Evolutionary conservation across 495 filamentous ascomycete genomes (phyloP), one percentile per base, ranked within the genome.

Genomic region (Lophiotrema nucula): DNA sequence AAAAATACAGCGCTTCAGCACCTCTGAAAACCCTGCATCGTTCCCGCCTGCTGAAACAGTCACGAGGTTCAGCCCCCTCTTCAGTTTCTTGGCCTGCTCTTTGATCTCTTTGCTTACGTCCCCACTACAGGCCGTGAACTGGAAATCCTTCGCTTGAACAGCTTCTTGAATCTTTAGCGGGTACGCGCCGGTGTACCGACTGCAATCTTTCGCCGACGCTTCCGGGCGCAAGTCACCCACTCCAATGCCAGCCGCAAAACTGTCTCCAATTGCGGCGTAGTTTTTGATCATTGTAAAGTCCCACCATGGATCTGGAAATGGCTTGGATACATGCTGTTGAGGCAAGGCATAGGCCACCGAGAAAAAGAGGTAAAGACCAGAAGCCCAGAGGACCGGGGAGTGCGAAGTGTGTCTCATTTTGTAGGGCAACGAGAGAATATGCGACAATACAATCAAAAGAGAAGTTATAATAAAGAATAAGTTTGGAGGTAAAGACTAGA

Each of bases 231-330:
- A 5, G 4, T 31, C 15, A 37, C 47, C 47, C 5, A 50, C 47
- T 18, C 47, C 47, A 33, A 50, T 50, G 25, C 47, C 47, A 16
- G 47, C 47, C 24, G 47, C 47, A 37, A 33, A 50, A 37, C 47
- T 50, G 27, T 50, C 47, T 31, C 47, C 47, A 4, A 50, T 37
- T 16, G 25, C 47, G 5, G 27, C 47, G 35, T 50, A 50, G 4
- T 4, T 6, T 21, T 47, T 11, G 18, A 47, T 26, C 44, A 13
- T 23, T 8, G 5, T 23, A 11, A 47, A 24, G 23, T 47, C 44
- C 44, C 18, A 47, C n/a, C n/a, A n/a, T n/a, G n/a, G n/a, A n/a
- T n/a, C n/a, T n/a, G n/a, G n/a, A n/a, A n/a, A n/a, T n/a, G n/a
- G n/a, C n/a, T n/a, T n/a, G n/a, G n/a, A n/a, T n/a, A n/a, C n/a